Base-by-base conservation (phyloP, 2,329 filamentous ascomycete species). In the Aspergillus sp. region DNA sequence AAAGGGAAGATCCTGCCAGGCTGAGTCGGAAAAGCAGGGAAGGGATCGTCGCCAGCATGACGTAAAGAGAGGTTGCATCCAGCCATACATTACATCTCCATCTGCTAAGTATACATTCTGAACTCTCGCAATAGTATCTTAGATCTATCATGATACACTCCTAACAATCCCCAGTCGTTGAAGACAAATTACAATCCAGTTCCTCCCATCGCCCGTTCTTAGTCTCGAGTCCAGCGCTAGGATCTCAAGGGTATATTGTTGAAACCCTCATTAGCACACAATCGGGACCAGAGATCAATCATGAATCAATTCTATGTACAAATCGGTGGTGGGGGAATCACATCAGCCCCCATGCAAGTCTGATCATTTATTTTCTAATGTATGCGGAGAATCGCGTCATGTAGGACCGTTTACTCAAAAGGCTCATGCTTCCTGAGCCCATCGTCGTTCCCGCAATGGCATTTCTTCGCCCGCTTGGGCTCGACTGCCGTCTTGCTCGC, bases 381-480 rank as follows among this genome's bases (percentile, higher is more conserved):
- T 30, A 30, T 30, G 26, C 26, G 26, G 26, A 11, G 6, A 11
- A 30, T n/a, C 26, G 26, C 7, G 2, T 10, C 9, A 30, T 30
- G 10, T 24, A 24, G 22, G 7, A 30, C 26, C 26, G 26, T 11
- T 19, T 19, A 22, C 6, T 8, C 40, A 22, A 32, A 8, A 3
- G 16, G 26, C 14, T 60, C 60, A 68, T 44, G 61, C 68, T 55
- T 81, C 79, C 65, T 87, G 79, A 24, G 86, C 83, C 93, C 93
- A 97, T 62, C 89, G 82, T 69, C 80, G 79, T 73, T 97, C 93
- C 49, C 93, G 81, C 50, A 94, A 68, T 1, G 89, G 82, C 75
- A 85, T 81, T 55, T 88, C 82, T 59, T 81, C 78, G 1, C 78
- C 79, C 33, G 76, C 68, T 43, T 69, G 63, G 45, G 72, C 70